phyloP scores from a whole-genome alignment of 148 eudicot genomes.

The Nepenthes mirabilis region DNA sequence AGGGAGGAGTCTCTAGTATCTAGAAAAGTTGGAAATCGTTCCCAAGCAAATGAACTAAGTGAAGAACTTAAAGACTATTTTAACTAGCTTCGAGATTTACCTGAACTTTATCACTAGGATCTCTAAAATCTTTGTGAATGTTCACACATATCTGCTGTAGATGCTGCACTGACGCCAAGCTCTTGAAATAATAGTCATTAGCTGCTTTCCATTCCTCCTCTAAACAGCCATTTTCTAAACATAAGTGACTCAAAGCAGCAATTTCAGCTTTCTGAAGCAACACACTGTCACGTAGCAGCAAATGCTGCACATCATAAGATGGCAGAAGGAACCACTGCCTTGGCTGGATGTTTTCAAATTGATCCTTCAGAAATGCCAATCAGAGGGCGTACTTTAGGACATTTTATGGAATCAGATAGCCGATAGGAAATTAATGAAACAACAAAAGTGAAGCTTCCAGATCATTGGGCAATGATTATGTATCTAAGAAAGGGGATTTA shows the following conservation, averaged over 20 bases:
- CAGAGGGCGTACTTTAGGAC: not conserved
- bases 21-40: too few species aligned
- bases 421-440: too few species aligned
- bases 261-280: constrained; percentile 13
- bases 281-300: constrained; percentile 32
- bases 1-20: too few species aligned
- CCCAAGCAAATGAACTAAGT: too few species aligned
- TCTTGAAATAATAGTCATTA: constrained; percentile 70
- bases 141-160: constrained; percentile 54
- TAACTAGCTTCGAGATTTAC: constrained; percentile 15
- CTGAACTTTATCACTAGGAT: constrained; percentile 40
- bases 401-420: not conserved
- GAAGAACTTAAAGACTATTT: too few species aligned
- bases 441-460: too few species aligned
- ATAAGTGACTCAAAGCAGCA: constrained; percentile 13
- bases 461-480: not conserved
- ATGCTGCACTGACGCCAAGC: constrained; percentile 55
- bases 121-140: constrained; percentile 68
- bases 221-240: constrained; percentile 12
- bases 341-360: constrained; percentile 22
- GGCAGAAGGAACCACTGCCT: constrained; percentile 75
- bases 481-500: constrained; percentile 13
- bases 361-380: constrained; percentile 28
- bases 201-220: constrained; percentile 49
- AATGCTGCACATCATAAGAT: constrained; percentile 65